Evolutionary conservation across 2,329 filamentous ascomycete species (phyloP).

Genomic region (Aspergillus alliaceus): DNA sequence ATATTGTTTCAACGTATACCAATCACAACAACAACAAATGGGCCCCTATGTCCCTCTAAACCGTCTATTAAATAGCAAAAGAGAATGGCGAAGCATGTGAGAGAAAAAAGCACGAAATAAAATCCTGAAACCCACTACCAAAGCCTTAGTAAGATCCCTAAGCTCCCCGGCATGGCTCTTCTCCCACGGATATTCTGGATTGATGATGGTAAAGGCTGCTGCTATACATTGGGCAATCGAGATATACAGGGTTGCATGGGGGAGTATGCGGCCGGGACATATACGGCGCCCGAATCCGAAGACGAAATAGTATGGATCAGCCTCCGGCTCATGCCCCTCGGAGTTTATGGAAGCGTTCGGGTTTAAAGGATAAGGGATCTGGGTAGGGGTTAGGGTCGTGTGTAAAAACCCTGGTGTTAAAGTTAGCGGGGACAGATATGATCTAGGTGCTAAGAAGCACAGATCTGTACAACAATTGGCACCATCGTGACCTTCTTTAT

Average conservation of each 20-base stretch:
- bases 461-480: too few relatives aligned
- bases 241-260: conserved; percentile 41
- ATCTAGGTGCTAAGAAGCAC: too few relatives aligned
- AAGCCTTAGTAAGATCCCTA: background rate
- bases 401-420: conserved; percentile 36
- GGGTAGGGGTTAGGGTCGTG: conserved; percentile 39
- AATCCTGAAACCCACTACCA: too few relatives aligned
- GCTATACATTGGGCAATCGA: conserved; percentile 48
- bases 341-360: conserved; percentile 42
- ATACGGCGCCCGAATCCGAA: conserved; percentile 44
- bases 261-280: conserved; percentile 42
- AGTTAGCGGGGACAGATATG: background rate
- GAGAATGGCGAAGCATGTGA: too few relatives aligned
- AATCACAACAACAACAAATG: too few relatives aligned
- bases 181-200: conserved; percentile 42
- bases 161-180: conserved; percentile 34
- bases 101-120: too few relatives aligned
- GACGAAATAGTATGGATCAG: conserved; percentile 30
- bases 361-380: conserved; percentile 41
- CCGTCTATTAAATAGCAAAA: too few relatives aligned
- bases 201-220: conserved; percentile 46
- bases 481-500: too few relatives aligned
- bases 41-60: too few relatives aligned
- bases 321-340: conserved; percentile 32
- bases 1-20: background rate